A percentile compares a stretch with the other conserved stretches of the same genome.
These are phyloP conservation scores for Vitis labrusca DNA, from an alignment of 164 flowering plant species.

Conservation along the genomic window DNA sequence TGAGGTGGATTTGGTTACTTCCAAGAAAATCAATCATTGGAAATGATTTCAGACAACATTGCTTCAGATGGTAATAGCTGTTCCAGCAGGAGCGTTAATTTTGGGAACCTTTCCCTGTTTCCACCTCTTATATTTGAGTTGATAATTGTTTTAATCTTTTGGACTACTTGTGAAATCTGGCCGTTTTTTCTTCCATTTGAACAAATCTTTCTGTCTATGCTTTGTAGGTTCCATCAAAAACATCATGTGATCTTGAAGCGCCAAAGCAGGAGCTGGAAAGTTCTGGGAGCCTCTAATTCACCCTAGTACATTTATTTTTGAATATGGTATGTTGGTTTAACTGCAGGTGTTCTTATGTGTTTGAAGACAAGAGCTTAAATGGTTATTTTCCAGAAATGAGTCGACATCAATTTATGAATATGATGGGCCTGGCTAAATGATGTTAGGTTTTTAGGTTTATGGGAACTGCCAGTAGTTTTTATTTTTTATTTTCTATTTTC, in stretches of 20 bases:
- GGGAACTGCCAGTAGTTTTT: not conserved
- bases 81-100: too few species aligned
- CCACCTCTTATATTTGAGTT: too few species aligned
- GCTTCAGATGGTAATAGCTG: too few species aligned
- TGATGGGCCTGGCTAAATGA: conserved; percentile 1
- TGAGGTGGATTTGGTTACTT: too few species aligned
- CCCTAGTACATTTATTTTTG: not conserved
- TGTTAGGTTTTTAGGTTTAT: not conserved
- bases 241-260: conserved; percentile 1
- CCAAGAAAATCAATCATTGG: too few species aligned
- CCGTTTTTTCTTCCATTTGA: not conserved
- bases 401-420: conserved; percentile 48
- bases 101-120: too few species aligned
- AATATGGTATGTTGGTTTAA: conserved; percentile 2
- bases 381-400: conserved; percentile 17
- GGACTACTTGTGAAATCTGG: not conserved
- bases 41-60: too few species aligned
- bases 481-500: not conserved
- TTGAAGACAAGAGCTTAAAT: not conserved
- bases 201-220: not conserved
- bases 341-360: not conserved
- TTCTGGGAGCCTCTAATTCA: conserved; percentile 3
- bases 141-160: too few species aligned
- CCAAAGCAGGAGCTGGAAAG: conserved; percentile 15
- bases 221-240: conserved; percentile 23